These are phyloP conservation scores for Xylariales sp. DNA, from an alignment of 2,329 filamentous ascomycete genomes.

Conservation along the genomic window DNA sequence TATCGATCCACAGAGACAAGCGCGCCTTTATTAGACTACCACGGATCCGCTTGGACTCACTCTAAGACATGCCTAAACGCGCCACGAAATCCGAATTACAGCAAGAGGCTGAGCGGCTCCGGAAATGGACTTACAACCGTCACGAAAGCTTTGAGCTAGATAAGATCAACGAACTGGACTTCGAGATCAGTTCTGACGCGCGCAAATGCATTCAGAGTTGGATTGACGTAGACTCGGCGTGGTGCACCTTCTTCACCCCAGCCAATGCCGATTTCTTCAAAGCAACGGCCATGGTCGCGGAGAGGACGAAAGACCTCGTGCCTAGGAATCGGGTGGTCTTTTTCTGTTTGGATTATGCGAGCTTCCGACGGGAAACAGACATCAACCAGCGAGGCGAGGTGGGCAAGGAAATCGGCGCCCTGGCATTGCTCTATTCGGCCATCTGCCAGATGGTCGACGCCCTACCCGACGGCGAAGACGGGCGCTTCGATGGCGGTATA, in stretches of 20 bases:
- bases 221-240: slow-evolving; percentile 1
- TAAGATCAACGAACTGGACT: neutral
- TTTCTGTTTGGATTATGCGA: neutral
- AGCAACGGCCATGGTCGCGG: neutral
- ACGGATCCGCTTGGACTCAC: too few species aligned
- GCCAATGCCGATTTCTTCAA: neutral
- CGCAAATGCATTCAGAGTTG: neutral
- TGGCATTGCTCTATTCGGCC: slow-evolving; percentile 3
- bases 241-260: neutral
- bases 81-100: neutral
- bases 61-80: neutral
- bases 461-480: neutral
- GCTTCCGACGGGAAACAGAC: neutral
- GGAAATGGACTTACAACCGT: neutral
- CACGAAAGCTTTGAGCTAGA: neutral
- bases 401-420: neutral
- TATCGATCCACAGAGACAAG: neutral
- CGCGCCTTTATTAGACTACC: too few species aligned
- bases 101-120: neutral
- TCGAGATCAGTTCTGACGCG: neutral
- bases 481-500: neutral
- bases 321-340: neutral
- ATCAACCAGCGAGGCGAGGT: neutral
- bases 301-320: neutral
- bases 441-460: slow-evolving; percentile 4